Evolutionary conservation across 768 basidiomycete species (phyloP).

Genomic region (Heimioporus sp.): DNA sequence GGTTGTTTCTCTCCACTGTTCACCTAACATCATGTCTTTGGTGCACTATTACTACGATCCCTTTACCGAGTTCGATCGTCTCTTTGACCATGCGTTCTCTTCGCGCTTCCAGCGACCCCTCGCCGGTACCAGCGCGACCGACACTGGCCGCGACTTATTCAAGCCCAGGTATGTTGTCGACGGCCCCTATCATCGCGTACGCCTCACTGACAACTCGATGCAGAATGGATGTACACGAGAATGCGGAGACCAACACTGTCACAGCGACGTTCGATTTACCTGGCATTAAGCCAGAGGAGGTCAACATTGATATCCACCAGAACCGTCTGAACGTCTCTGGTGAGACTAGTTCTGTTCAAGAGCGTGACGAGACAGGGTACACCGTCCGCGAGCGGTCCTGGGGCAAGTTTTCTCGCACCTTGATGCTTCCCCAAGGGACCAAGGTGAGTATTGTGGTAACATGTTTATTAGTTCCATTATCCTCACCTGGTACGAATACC

Average conservation of each 20-base stretch:
- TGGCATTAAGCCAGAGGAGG: slow-evolving; percentile 48
- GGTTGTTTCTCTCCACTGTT: not conserved
- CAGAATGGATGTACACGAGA: slow-evolving; percentile 58
- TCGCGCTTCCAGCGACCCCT: slow-evolving; percentile 20
- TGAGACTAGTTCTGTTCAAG: slow-evolving; percentile 35
- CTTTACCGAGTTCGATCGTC: slow-evolving; percentile 41
- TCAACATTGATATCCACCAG: slow-evolving; percentile 50
- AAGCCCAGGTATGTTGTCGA: slow-evolving; percentile 31
- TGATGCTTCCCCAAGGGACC: slow-evolving; percentile 47
- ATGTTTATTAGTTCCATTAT: too few species aligned
- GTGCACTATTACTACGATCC: slow-evolving; percentile 34
- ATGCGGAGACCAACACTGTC: slow-evolving; percentile 43
- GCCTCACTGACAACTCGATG: not conserved
- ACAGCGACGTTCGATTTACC: slow-evolving; percentile 59
- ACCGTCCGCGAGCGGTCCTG: slow-evolving; percentile 42
- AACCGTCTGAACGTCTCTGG: slow-evolving; percentile 51
- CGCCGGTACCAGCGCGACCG: not conserved
- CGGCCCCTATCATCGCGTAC: too few species aligned
- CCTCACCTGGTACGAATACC: not conserved
- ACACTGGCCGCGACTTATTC: slow-evolving; percentile 10
- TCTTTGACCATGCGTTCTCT: slow-evolving; percentile 37
- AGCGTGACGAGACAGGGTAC: slow-evolving; percentile 36
- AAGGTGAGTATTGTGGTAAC: slow-evolving; percentile 33
- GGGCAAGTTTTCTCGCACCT: slow-evolving; percentile 47
- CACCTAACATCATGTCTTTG: slow-evolving; percentile 20